These are phyloP conservation scores for Gigaspora rosea DNA, from an alignment of 192 early-diverging fungal genomes.

Conservation along the genomic window DNA sequence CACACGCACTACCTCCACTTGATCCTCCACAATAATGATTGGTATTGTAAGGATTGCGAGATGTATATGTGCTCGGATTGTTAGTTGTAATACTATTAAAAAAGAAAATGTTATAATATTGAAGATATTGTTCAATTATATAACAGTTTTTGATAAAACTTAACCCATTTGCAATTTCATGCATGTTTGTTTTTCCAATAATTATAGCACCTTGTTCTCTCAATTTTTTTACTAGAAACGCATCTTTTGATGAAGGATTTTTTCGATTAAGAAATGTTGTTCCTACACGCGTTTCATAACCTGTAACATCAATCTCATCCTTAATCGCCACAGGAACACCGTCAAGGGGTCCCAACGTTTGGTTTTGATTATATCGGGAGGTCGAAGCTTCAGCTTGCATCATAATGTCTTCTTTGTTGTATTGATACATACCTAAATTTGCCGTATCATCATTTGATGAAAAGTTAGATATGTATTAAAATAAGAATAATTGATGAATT, in stretches of 20 bases:
- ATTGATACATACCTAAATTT: conserved; percentile 31
- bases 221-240: conserved; percentile 50
- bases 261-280: conserved; percentile 60
- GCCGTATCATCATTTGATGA: too few relatives aligned
- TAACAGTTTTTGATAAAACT: too few relatives aligned
- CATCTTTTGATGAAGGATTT: conserved; percentile 51
- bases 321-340: conserved; percentile 76
- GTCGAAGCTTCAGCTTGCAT: conserved; percentile 59
- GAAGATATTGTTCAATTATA: too few relatives aligned
- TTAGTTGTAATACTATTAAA: conserved; percentile 58
- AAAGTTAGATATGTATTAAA: too few relatives aligned
- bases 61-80: conserved; percentile 62
- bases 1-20: conserved; percentile 64
- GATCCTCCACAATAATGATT: conserved; percentile 69
- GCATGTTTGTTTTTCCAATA: conserved; percentile 71
- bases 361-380: conserved; percentile 49
- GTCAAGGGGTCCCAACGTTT: conserved; percentile 63
- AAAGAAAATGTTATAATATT: background rate
- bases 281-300: conserved; percentile 58
- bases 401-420: conserved; percentile 40
- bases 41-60: conserved; percentile 65
- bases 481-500: too few relatives aligned
- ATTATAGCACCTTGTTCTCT: conserved; percentile 64
- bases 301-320: conserved; percentile 68
- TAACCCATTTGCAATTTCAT: conserved; percentile 67